Percentiles rank a stretch among this genome's conserved stretches.
These are phyloP conservation scores for Aspergillus persii DNA, from an alignment of 2,329 filamentous ascomycete genomes.

Conservation along the genomic window DNA sequence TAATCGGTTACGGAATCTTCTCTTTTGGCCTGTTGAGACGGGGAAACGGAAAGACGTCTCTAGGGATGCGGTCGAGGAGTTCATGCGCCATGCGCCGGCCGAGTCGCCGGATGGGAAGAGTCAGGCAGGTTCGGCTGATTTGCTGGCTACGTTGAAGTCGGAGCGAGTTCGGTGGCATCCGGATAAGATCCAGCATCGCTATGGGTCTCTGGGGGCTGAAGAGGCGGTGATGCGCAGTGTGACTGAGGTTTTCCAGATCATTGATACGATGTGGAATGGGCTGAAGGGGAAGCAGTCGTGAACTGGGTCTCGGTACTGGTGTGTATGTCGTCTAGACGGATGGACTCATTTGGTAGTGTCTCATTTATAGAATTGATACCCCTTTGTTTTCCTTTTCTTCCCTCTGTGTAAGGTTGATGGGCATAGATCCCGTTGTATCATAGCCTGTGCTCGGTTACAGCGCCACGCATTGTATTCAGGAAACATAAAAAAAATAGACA, in stretches of 20 bases:
- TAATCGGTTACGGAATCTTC: slow-evolving; percentile 39
- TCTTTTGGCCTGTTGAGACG: slow-evolving; percentile 72
- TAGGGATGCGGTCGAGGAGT: slow-evolving; percentile 62
- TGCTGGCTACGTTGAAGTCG: slow-evolving; percentile 63
- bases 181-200: slow-evolving; percentile 91
- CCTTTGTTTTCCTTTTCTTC: not conserved
- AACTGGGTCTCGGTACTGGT: not conserved
- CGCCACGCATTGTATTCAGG: too few species aligned
- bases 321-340: too few species aligned
- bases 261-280: slow-evolving; percentile 78
- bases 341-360: not conserved
- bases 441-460: too few species aligned
- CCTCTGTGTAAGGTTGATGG: not conserved
- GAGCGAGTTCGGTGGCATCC: slow-evolving; percentile 96
- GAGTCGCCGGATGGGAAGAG: not conserved
- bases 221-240: slow-evolving; percentile 71
- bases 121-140: slow-evolving; percentile 26
- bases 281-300: slow-evolving; percentile 36
- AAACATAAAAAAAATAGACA: too few species aligned
- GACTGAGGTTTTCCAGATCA: slow-evolving; percentile 86
- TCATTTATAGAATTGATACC: not conserved
- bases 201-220: slow-evolving; percentile 69
- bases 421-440: not conserved
- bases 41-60: slow-evolving; percentile 58
- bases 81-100: slow-evolving; percentile 61